These are phyloP conservation scores for Trichomonascus vanleenenianus DNA, from an alignment of 805 yeast species.

Conservation along the genomic window DNA sequence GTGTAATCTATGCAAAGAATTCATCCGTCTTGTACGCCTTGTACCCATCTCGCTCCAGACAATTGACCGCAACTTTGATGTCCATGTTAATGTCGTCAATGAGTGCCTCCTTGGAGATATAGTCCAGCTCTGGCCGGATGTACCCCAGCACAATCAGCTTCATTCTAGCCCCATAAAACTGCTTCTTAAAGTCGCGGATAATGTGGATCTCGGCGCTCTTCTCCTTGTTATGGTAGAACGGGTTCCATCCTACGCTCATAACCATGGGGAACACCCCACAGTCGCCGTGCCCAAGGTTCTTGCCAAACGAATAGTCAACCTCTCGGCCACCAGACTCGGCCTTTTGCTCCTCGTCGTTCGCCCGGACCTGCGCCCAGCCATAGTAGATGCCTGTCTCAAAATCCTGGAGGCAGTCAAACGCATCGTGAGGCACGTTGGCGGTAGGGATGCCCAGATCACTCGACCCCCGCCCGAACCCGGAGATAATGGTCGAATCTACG, in stretches of 20 bases:
- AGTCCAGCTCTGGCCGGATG: conserved; percentile 83
- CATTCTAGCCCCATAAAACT: conserved; percentile 77
- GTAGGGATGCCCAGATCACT: conserved; percentile 92
- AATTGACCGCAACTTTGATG: conserved; percentile 54
- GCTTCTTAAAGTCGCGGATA: conserved; percentile 53
- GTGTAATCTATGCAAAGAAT: conserved; percentile 15
- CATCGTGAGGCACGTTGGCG: conserved; percentile 69
- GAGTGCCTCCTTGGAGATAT: conserved; percentile 75
- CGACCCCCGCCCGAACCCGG: conserved; percentile 96
- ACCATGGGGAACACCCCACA: conserved; percentile 66
- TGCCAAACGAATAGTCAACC: conserved; percentile 59
- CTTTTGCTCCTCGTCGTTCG: conserved; percentile 17
- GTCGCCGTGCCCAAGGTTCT: conserved; percentile 33
- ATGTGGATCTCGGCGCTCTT: conserved; percentile 82
- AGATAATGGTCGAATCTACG: conserved; percentile 37
- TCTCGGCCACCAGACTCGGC: conserved; percentile 12
- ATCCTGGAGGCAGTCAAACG: conserved; percentile 33
- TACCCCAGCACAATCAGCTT: conserved; percentile 73
- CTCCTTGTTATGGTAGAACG: conserved; percentile 70
- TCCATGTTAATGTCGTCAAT: conserved; percentile 79
- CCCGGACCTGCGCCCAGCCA: conserved; percentile 54
- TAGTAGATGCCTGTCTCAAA: conserved; percentile 75
- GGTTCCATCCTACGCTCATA: conserved; percentile 94
- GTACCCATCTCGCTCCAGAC: conserved; percentile 40
- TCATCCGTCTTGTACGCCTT: conserved; percentile 23